phyloP scores from a whole-genome alignment of 164 flowering plant species.

The Magnolia kwangsiensis region DNA sequence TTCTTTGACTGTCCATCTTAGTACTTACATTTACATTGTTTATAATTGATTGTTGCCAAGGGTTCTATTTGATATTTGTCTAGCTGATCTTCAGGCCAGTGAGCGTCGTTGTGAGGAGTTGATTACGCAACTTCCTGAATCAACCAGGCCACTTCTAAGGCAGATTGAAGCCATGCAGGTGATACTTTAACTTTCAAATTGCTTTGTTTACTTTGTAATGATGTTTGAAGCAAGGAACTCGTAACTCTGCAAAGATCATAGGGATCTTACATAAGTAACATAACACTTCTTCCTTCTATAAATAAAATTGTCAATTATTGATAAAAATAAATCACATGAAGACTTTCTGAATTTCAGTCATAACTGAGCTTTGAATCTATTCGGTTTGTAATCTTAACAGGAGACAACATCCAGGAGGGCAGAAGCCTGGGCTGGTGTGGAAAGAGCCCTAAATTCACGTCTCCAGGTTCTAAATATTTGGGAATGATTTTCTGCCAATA shows the following conservation, averaged over 20 bases:
- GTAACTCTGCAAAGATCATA: not conserved
- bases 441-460: constrained; percentile 78
- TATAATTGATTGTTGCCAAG: not conserved
- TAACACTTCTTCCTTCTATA: not conserved
- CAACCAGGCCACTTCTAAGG: constrained; percentile 96
- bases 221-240: not conserved
- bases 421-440: constrained; percentile 99
- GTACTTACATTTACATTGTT: not conserved
- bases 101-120: constrained; percentile 97
- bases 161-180: constrained; percentile 99
- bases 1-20: constrained; percentile 7
- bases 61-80: constrained; percentile 2
- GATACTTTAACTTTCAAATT: not conserved
- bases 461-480: constrained; percentile 62
- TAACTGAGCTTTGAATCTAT: not conserved
- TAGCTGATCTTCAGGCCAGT: constrained; percentile 61
- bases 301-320: not conserved
- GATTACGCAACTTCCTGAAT: constrained; percentile 93
- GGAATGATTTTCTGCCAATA: constrained; percentile 5
- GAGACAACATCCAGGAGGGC: constrained; percentile 82
- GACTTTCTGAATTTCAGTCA: not conserved
- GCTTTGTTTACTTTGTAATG: not conserved
- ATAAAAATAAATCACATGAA: not conserved
- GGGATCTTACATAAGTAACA: not conserved
- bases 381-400: constrained; percentile 33